Base-by-base conservation (phyloP, 1,284 basidiomycete genomes). In the Cystobasidium pallidum region DNA sequence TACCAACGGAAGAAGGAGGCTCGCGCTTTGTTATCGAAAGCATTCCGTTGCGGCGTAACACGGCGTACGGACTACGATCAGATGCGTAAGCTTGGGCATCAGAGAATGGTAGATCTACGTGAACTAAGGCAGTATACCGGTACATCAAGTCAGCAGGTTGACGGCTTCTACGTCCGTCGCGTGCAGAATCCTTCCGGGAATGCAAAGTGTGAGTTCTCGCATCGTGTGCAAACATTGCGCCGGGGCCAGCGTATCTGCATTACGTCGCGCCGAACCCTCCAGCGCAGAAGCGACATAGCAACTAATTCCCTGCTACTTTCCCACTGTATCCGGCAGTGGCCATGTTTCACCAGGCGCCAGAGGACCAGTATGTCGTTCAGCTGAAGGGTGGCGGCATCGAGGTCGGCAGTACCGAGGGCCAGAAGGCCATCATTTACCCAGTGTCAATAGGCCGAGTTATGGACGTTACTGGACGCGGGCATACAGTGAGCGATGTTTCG, bases 121-220 rank as follows among this genome's bases (percentile, higher is more conserved):
- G 30, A 58, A n/a, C 21, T 13, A 6, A 6, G n/a, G n/a, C n/a
- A 19, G 55, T 45, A 15, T 19, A 6, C 28, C 32, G n/a, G n/a
- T n/a, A 2, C 55, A 26, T 17, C n/a, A 19, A 62, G 59, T n/a
- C 59, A 17, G 10, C 36, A 36, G 6, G 26, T 62, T 3, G 59
- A 62, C 30, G 59, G 59, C 59, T 62, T 62, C 41, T 62, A 62
- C 43, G 36, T 62, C 6, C 59, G 59, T 39, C 59, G 59, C 30
- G 59, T 62, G 17, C 11, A 4, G 19, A 47, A 41, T 3, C 59
- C 59, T 3, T 8, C 30, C 2, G 36, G 39, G 28, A 62, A 62
- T 19, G 3, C 24, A 6, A 62, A 62, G 26, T 45, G 59, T 62
- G 39, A 30, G 59, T 41, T n/a, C n/a, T n/a, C n/a, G n/a, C n/a